Evolutionary conservation across 257 asterid genomes (phyloP).

Genomic region (Forsythia suspensa): DNA sequence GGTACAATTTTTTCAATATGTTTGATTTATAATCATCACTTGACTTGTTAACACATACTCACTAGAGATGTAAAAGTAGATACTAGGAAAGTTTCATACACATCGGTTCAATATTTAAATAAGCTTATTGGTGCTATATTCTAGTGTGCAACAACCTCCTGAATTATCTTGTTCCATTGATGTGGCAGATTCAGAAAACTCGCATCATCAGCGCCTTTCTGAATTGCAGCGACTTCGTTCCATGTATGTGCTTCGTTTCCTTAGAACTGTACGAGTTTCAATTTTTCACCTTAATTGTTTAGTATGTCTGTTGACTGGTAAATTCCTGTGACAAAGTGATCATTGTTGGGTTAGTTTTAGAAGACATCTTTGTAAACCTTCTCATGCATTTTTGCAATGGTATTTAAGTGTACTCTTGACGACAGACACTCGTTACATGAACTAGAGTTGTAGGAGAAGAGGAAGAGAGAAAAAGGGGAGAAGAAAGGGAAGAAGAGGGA

Average conservation of each 20-base stretch:
- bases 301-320: conserved; percentile 8
- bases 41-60: conserved; percentile 13
- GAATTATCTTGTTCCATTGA: conserved; percentile 27
- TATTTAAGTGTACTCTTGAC: background rate
- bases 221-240: conserved; percentile 96
- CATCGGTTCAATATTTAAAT: background rate
- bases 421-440: too few species aligned
- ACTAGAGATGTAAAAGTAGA: background rate
- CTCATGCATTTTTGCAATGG: background rate
- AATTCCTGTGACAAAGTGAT: conserved; percentile 5
- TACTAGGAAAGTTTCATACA: conserved; percentile 13
- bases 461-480: background rate
- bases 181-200: conserved; percentile 67
- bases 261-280: conserved; percentile 16
- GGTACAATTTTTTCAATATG: background rate
- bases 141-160: conserved; percentile 17
- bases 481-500: background rate
- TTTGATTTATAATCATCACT: background rate
- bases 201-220: conserved; percentile 92
- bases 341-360: background rate
- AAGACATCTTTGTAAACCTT: background rate
- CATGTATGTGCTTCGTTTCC: conserved; percentile 60
- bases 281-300: background rate
- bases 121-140: conserved; percentile 9
- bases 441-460: too few species aligned